Conservation (phyloP, 2,329 filamentous ascomycete genomes). For the Sordariomycetes sp. region DNA sequence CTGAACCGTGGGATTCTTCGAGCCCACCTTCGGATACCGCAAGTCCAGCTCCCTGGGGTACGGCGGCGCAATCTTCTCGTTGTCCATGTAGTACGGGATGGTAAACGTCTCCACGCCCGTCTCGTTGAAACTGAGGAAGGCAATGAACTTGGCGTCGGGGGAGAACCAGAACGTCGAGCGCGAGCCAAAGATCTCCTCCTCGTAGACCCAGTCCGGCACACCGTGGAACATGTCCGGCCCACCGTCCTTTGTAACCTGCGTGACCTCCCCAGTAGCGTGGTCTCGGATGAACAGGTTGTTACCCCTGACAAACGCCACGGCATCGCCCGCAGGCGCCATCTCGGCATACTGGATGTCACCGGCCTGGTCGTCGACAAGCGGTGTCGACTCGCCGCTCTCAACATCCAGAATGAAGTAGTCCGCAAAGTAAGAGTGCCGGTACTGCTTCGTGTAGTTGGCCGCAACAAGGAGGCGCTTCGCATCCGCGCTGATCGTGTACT, state of each 20-base stretch:
- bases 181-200: constrained; percentile 47
- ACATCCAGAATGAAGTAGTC: constrained; percentile 54
- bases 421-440: constrained; percentile 54
- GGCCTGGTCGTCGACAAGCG: constrained; percentile 43
- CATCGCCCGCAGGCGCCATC: constrained; percentile 41
- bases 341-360: constrained; percentile 56
- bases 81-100: constrained; percentile 53
- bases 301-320: constrained; percentile 53
- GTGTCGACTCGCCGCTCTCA: constrained; percentile 35
- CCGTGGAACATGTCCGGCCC: constrained; percentile 49
- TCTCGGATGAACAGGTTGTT: constrained; percentile 47
- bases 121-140: constrained; percentile 80
- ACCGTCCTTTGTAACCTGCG: constrained; percentile 45
- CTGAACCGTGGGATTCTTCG: constrained; percentile 50
- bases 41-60: constrained; percentile 51
- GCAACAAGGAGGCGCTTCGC: constrained; percentile 45
- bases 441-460: constrained; percentile 54
- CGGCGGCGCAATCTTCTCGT: constrained; percentile 38
- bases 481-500: constrained; percentile 50
- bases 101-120: constrained; percentile 54
- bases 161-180: constrained; percentile 89
- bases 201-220: constrained; percentile 72
- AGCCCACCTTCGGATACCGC: constrained; percentile 56
- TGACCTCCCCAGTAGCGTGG: constrained; percentile 28
- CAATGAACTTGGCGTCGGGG: constrained; percentile 70